Evolutionary conservation across 345 rosid species (phyloP).

Genomic region (Conringia planisiliqua): DNA sequence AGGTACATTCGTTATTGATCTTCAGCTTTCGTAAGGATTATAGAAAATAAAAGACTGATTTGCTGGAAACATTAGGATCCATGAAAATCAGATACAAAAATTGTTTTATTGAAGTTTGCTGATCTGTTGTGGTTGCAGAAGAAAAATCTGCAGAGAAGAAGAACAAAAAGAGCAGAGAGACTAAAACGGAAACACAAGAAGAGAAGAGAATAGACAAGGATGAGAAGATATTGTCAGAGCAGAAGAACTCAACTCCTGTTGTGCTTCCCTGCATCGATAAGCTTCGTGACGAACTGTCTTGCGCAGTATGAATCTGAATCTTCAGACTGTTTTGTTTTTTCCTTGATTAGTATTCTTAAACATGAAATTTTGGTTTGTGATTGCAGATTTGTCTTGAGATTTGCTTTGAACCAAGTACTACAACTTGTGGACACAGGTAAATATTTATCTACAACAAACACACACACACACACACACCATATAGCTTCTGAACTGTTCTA

Average conservation of each 20-base stretch:
- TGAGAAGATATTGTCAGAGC: slow-evolving; percentile 17
- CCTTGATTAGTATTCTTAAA: neutral
- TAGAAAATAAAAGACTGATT: neutral
- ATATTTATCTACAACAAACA: neutral
- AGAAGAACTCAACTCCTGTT: slow-evolving; percentile 28
- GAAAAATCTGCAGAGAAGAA: slow-evolving; percentile 35
- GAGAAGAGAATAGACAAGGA: slow-evolving; percentile 30
- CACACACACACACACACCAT: neutral
- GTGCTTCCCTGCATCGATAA: slow-evolving; percentile 63
- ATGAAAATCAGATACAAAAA: neutral
- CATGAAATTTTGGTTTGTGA: neutral
- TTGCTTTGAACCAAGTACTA: slow-evolving; percentile 93
- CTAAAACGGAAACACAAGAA: slow-evolving; percentile 14
- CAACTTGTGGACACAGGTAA: slow-evolving; percentile 95
- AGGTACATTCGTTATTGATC: slow-evolving; percentile 26
- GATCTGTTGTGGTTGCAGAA: slow-evolving; percentile 10
- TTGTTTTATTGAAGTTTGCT: neutral
- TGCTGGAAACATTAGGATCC: neutral
- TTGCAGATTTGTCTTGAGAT: slow-evolving; percentile 89
- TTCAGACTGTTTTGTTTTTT: neutral
- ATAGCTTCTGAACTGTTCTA: neutral
- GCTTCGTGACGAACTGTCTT: slow-evolving; percentile 87
- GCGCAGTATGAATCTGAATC: slow-evolving; percentile 65
- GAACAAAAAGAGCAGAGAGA: slow-evolving; percentile 26
- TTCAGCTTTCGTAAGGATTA: neutral